A percentile compares a stretch with the other conserved stretches of the same genome.
These are phyloP conservation scores for Microdochium nivale DNA, from an alignment of 2,329 filamentous ascomycete genomes.

Conservation along the genomic window DNA sequence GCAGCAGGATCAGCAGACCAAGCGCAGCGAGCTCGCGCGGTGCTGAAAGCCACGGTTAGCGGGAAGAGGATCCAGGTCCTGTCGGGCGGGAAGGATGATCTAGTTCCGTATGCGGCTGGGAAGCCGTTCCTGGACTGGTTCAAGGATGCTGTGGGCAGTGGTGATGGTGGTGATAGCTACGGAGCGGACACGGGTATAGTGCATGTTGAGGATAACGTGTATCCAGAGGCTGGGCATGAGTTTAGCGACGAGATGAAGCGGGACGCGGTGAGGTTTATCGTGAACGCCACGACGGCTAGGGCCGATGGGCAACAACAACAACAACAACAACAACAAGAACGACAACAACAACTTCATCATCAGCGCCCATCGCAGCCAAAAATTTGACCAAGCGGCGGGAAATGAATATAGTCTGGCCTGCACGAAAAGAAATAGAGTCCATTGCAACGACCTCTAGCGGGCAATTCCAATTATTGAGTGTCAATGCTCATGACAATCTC, in stretches of 20 bases:
- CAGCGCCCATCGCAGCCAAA: conserved; percentile 9
- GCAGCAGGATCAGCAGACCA: conserved; percentile 25
- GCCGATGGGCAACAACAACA: conserved; percentile 14
- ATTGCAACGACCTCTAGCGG: background rate
- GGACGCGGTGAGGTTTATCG: conserved; percentile 57
- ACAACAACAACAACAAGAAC: background rate
- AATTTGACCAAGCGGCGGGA: conserved; percentile 15
- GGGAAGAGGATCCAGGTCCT: conserved; percentile 59
- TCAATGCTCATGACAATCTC: background rate
- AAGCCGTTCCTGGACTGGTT: conserved; percentile 55
- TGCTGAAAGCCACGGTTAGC: conserved; percentile 35
- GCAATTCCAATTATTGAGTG: background rate
- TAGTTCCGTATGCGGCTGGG: conserved; percentile 60
- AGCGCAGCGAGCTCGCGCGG: conserved; percentile 21
- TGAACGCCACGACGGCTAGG: conserved; percentile 30
- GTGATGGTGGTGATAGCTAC: conserved; percentile 32
- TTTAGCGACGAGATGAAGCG: conserved; percentile 59
- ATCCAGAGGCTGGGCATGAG: conserved; percentile 60
- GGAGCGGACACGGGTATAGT: conserved; percentile 21
- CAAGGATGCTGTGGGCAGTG: conserved; percentile 44
- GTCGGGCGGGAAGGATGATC: conserved; percentile 58
- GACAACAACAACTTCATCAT: background rate
- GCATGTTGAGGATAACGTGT: conserved; percentile 56
- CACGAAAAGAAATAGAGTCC: too few relatives aligned
- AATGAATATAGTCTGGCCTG: too few relatives aligned